Conservation (phyloP, 495 filamentous ascomycete species). For the Penicillium herquei region DNA sequence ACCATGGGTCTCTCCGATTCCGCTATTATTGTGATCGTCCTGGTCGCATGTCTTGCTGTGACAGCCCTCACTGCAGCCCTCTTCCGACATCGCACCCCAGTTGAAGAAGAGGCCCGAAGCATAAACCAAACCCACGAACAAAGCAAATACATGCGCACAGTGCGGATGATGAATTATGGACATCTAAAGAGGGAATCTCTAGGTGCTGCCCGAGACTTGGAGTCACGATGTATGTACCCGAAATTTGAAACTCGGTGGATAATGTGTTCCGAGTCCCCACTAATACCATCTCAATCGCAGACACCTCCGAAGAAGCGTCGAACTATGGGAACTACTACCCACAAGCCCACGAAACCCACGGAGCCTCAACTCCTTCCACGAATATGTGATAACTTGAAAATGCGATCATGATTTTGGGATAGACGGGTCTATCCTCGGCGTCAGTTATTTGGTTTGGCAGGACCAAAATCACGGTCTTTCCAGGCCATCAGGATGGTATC, state of each 20-base stretch:
- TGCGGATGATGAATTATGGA: slow-evolving; percentile 33
- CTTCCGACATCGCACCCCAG: slow-evolving; percentile 31
- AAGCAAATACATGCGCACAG: slow-evolving; percentile 38
- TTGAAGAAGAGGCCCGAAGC: slow-evolving; percentile 8
- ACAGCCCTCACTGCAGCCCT: slow-evolving; percentile 36
- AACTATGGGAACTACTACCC: slow-evolving; percentile 8
- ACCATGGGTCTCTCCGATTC: slow-evolving; percentile 31
- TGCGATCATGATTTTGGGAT: neutral
- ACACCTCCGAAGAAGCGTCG: slow-evolving; percentile 13
- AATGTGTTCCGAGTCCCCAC: neutral
- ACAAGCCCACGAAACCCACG: slow-evolving; percentile 3
- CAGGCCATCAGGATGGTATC: neutral
- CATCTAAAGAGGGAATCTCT: slow-evolving; percentile 27
- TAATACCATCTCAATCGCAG: slow-evolving; percentile 6
- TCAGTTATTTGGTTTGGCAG: slow-evolving; percentile 3
- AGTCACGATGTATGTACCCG: slow-evolving; percentile 33
- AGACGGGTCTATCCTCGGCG: neutral
- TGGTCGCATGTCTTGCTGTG: slow-evolving; percentile 36
- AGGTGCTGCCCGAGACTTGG: slow-evolving; percentile 23
- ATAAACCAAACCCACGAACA: slow-evolving; percentile 31
- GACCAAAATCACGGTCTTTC: neutral
- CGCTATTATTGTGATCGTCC: slow-evolving; percentile 44
- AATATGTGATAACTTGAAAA: neutral
- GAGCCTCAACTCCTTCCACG: neutral
- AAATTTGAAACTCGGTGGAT: neutral